A percentile compares a stretch with the other conserved stretches of the same genome.
These are phyloP conservation scores for Byssoonygena ceratinophila DNA, from an alignment of 2,329 filamentous ascomycete species.

Conservation along the genomic window DNA sequence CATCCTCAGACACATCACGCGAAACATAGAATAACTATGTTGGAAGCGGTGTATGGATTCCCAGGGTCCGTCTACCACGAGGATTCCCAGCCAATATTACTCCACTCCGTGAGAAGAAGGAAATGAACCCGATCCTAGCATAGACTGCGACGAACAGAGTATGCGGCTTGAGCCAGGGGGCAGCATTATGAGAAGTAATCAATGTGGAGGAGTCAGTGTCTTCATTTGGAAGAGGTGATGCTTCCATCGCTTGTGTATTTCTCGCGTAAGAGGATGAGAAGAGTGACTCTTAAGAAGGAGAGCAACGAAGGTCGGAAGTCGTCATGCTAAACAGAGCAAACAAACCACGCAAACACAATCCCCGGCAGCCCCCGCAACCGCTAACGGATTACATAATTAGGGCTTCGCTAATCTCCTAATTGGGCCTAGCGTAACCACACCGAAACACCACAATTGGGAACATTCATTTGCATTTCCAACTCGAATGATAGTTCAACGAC, in stretches of 20 bases:
- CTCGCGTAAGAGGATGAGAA: no score
- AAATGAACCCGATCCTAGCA: background rate
- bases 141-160: background rate
- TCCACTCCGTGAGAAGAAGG: no score
- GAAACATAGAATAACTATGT: background rate
- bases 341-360: background rate
- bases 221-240: no score
- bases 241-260: background rate
- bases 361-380: background rate
- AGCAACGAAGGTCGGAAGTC: no score
- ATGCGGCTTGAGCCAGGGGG: background rate
- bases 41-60: no score
- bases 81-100: no score
- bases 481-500: constrained; percentile 8
- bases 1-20: background rate
- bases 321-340: no score
- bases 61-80: no score
- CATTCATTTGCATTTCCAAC: background rate
- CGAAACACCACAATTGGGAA: constrained; percentile 12
- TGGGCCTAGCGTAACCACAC: constrained; percentile 7
- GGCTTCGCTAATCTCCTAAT: constrained; percentile 17
- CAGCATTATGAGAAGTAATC: background rate
- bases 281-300: no score
- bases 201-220: background rate
- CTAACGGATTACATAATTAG: constrained; percentile 16